Base-by-base conservation (phyloP, 495 filamentous ascomycete species). In the Hypoxylon intermedium region DNA sequence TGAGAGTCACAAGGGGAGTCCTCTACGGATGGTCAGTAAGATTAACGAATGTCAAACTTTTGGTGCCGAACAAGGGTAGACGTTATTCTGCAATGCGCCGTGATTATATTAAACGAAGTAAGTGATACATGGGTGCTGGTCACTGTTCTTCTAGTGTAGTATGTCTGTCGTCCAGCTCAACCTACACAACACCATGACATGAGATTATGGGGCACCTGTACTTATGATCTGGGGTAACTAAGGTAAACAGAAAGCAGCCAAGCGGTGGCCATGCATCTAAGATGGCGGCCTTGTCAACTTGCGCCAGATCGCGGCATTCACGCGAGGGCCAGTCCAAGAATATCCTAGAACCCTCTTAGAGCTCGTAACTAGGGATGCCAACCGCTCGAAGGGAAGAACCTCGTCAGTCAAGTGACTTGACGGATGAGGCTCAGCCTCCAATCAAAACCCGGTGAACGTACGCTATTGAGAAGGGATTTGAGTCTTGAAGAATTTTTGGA, bases 191-290 rank as follows among this genome's bases (percentile, higher is more conserved):
- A 26, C 7, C 24, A 7, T 26, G 24, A 26, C 24, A 7, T 26
- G 24, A 41, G 41, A 45, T 40, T 65, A 55, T 55, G 61, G 61
- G 61, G 61, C 59, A 52, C 19, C 7, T 37, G 61, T 65, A 52
- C 19, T 5, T 37, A 64, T 12, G 18, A 65, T 65, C 53, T 36
- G 53, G 60, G 60, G 60, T 58, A 63, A 5, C 3, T 41, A 21
- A 58, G 48, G 18, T 36, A 53, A 40, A 33, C 20, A 1, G n/a
- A 11, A 2, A 53, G 6, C 6, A 40, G 60, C 53, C 47, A 63
- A 57, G 60, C 28, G 30, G 23, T 34, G 19, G 40, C 33, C 46
- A 50, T 41, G 52, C 24, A 26, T 54, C n/a, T 23, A 42, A n/a
- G 20, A 16, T 21, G 23, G 21, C 13, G 23, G 30, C 9, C 5